phyloP scores from a whole-genome alignment of 2,329 filamentous ascomycete genomes.

The Cryphonectria japonica region DNA sequence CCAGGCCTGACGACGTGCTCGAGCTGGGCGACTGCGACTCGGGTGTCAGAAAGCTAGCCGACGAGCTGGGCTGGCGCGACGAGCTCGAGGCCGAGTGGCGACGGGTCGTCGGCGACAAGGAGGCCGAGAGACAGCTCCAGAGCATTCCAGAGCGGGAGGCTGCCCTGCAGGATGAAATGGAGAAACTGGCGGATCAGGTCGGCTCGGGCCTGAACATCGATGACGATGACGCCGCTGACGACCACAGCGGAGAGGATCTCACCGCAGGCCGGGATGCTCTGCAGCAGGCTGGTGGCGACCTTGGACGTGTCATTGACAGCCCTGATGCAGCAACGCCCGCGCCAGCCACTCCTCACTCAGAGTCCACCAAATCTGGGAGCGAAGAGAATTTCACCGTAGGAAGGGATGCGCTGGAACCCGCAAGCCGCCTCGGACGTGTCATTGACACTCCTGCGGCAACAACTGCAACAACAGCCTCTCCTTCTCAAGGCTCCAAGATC shows the following conservation, averaged over 20 bases:
- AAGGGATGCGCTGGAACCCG: background rate
- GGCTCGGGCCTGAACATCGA: constrained; percentile 35
- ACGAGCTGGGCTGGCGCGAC: constrained; percentile 80
- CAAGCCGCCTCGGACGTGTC: background rate
- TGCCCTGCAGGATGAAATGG: constrained; percentile 49
- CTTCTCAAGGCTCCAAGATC: too few species aligned
- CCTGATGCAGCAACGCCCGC: background rate
- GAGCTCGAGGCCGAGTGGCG: constrained; percentile 82
- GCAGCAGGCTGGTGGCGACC: background rate
- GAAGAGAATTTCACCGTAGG: background rate
- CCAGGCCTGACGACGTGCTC: constrained; percentile 80
- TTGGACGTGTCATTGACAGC: background rate
- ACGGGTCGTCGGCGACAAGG: constrained; percentile 63
- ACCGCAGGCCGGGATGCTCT: too few species aligned
- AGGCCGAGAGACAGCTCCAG: constrained; percentile 54
- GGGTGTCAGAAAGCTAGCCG: constrained; percentile 77
- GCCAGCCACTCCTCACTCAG: background rate
- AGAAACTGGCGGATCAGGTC: constrained; percentile 38
- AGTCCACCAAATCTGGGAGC: too few species aligned
- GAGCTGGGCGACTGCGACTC: constrained; percentile 81
- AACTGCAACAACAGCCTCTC: background rate
- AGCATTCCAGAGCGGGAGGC: constrained; percentile 39
- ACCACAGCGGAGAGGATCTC: too few species aligned
- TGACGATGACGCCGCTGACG: constrained; percentile 1
- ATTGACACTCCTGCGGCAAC: background rate